Evolutionary conservation across 2,329 filamentous ascomycete species (phyloP).

Genomic region (Didymella pomorum): DNA sequence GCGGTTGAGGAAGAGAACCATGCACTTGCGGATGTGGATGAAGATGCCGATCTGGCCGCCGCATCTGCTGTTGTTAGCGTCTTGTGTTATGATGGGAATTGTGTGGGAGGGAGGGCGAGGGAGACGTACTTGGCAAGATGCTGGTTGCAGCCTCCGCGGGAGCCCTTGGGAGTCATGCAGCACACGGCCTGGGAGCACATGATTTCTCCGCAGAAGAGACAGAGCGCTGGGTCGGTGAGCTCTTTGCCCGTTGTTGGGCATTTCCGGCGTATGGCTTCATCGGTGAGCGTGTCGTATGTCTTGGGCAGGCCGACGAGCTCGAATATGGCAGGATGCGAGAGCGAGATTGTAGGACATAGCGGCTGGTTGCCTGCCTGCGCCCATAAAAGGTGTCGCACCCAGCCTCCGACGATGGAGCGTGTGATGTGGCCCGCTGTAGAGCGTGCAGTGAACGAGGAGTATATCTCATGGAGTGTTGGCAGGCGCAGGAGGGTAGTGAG

Average conservation of each 20-base stretch:
- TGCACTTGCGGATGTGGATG: slow-evolving; percentile 96
- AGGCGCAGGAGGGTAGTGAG: slow-evolving; percentile 78
- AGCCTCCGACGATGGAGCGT: slow-evolving; percentile 67
- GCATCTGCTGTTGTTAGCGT: slow-evolving; percentile 64
- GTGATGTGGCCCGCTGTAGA: slow-evolving; percentile 48
- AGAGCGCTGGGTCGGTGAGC: slow-evolving; percentile 87
- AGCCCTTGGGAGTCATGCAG: slow-evolving; percentile 72
- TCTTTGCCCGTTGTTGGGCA: slow-evolving; percentile 94
- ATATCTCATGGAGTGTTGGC: slow-evolving; percentile 81
- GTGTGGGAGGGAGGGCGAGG: too few species aligned
- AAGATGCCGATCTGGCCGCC: slow-evolving; percentile 91
- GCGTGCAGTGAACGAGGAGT: slow-evolving; percentile 62
- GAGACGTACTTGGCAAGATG: slow-evolving; percentile 84
- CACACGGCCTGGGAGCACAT: slow-evolving; percentile 95
- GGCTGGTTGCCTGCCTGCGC: slow-evolving; percentile 50
- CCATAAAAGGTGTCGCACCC: slow-evolving; percentile 72
- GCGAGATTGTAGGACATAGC: slow-evolving; percentile 55
- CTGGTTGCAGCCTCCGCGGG: slow-evolving; percentile 74
- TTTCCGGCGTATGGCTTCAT: slow-evolving; percentile 82
- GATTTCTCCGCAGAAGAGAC: slow-evolving; percentile 94
- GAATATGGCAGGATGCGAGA: slow-evolving; percentile 88
- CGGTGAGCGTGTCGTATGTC: slow-evolving; percentile 90
- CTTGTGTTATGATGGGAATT: too few species aligned
- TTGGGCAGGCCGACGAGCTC: slow-evolving; percentile 92
- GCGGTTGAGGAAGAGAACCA: slow-evolving; percentile 84